Percentiles rank a stretch among this genome's conserved stretches.
Conservation (phyloP, 2,329 filamentous ascomycete species). For the Byssothecium circinans region DNA sequence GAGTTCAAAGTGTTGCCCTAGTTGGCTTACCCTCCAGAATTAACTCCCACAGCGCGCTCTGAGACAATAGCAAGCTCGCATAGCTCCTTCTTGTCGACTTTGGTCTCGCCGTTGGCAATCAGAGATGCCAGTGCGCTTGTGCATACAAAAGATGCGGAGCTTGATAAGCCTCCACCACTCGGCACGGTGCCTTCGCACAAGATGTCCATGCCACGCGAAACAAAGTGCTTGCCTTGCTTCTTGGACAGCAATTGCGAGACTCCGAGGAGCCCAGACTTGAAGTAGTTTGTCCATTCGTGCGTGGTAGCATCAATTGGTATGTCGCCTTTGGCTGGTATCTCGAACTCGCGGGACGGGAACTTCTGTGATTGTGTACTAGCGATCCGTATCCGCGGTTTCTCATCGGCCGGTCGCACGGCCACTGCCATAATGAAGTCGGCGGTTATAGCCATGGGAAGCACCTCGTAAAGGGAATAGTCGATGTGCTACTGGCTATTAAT, state of each 20-base stretch:
- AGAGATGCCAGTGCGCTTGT: constrained; percentile 86
- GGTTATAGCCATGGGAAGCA: constrained; percentile 92
- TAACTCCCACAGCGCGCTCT: constrained; percentile 91
- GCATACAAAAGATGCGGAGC: constrained; percentile 91
- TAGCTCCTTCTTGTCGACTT: constrained; percentile 86
- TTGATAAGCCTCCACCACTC: constrained; percentile 87
- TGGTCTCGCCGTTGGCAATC: constrained; percentile 75
- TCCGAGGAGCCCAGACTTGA: constrained; percentile 86
- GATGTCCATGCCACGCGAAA: constrained; percentile 78
- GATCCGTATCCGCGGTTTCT: constrained; percentile 68
- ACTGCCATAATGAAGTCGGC: constrained; percentile 90
- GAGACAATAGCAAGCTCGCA: constrained; percentile 93
- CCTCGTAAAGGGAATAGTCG: constrained; percentile 95
- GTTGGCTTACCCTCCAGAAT: constrained; percentile 77
- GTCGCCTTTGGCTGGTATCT: constrained; percentile 62
- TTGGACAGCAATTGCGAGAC: constrained; percentile 74
- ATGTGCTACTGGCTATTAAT: constrained; percentile 66
- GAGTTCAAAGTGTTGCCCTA: not conserved
- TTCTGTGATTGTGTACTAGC: constrained; percentile 75
- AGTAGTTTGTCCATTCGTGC: constrained; percentile 98
- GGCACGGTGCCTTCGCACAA: constrained; percentile 91
- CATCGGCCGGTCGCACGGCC: constrained; percentile 55
- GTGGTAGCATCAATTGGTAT: constrained; percentile 74
- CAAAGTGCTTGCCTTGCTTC: constrained; percentile 65
- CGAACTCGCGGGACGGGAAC: constrained; percentile 76